Percentiles rank a stretch among this genome's conserved stretches.
phyloP scores from a whole-genome alignment of 1,284 basidiomycete species.

The Caloboletus inedulis region DNA sequence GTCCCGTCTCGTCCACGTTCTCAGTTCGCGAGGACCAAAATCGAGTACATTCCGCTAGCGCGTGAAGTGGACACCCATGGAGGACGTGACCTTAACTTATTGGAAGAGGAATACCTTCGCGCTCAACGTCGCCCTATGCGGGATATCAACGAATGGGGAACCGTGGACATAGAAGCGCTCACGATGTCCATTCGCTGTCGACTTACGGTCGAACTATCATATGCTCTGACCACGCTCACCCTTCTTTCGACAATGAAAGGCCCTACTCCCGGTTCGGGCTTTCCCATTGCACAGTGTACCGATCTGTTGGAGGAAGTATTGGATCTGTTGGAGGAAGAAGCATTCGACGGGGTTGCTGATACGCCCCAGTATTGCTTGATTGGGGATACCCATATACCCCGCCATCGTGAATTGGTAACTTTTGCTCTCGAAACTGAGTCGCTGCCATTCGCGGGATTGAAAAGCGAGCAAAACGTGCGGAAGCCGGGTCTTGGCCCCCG shows the following conservation, averaged over 20 bases:
- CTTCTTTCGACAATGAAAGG: slow-evolving; percentile 78
- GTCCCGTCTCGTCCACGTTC: slow-evolving; percentile 37
- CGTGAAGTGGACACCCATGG: slow-evolving; percentile 78
- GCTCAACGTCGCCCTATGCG: slow-evolving; percentile 56
- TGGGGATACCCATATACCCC: slow-evolving; percentile 43
- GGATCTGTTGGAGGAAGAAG: slow-evolving; percentile 82
- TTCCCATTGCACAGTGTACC: slow-evolving; percentile 73
- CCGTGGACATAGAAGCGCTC: slow-evolving; percentile 85
- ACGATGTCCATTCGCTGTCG: slow-evolving; percentile 89
- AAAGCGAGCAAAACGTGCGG: slow-evolving; percentile 46
- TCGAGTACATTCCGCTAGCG: slow-evolving; percentile 86
- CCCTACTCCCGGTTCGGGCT: slow-evolving; percentile 56
- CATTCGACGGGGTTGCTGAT: slow-evolving; percentile 60
- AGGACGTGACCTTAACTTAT: slow-evolving; percentile 76
- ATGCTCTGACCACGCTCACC: slow-evolving; percentile 87
- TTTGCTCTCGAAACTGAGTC: slow-evolving; percentile 54
- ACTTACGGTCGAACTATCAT: slow-evolving; percentile 80
- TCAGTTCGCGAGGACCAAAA: slow-evolving; percentile 69
- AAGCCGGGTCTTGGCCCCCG: slow-evolving; percentile 48
- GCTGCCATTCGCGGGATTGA: slow-evolving; percentile 56
- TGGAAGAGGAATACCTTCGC: slow-evolving; percentile 63
- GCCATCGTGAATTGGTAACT: slow-evolving; percentile 64
- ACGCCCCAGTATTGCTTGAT: slow-evolving; percentile 32
- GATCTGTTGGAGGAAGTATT: slow-evolving; percentile 87
- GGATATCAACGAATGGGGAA: slow-evolving; percentile 78